A percentile compares a stretch with the other conserved stretches of the same genome.
Evolutionary conservation across 345 rosid genomes (phyloP).

Genomic region (Corchorus olitorius): DNA sequence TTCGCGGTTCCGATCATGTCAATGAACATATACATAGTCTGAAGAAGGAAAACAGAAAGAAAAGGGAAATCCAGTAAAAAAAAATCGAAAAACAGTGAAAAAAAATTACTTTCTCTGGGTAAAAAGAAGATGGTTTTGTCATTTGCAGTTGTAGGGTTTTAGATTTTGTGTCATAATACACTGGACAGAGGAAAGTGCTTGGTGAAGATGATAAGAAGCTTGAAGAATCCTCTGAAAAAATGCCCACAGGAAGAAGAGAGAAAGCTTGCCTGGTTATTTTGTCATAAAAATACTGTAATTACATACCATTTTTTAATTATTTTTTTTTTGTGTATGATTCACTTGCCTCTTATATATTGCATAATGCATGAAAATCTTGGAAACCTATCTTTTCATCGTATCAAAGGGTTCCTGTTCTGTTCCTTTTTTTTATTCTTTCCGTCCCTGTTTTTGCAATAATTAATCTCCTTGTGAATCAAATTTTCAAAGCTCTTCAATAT

Average conservation of each 20-base stretch:
- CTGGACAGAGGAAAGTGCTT: conserved; percentile 16
- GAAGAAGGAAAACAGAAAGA: conserved; percentile 18
- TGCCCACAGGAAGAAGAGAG: conserved; percentile 14
- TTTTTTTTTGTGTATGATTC: conserved; percentile 20
- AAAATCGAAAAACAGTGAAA: not conserved
- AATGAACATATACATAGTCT: conserved; percentile 40
- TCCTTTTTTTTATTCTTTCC: not conserved
- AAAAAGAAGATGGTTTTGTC: not conserved
- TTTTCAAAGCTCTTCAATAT: not conserved
- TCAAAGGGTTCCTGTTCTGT: conserved; percentile 16
- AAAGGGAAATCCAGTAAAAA: conserved; percentile 34
- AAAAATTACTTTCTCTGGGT: not conserved
- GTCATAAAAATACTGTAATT: conserved; percentile 53
- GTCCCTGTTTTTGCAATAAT: not conserved
- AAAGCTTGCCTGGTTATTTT: conserved; percentile 30
- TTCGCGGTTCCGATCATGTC: conserved; percentile 62
- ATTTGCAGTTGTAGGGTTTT: conserved; percentile 25
- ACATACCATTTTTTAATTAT: conserved; percentile 39
- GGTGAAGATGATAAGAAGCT: not conserved
- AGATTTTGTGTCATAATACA: conserved; percentile 29
- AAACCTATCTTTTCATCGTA: not conserved
- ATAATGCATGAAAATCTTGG: conserved; percentile 24
- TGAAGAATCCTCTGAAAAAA: not conserved
- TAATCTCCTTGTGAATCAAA: conserved; percentile 24
- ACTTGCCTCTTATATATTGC: conserved; percentile 3